Evolutionary conservation across 331 rosid genomes (phyloP), one percentile per base, ranked within the genome.

Genomic region (Dryas integrifolia): DNA sequence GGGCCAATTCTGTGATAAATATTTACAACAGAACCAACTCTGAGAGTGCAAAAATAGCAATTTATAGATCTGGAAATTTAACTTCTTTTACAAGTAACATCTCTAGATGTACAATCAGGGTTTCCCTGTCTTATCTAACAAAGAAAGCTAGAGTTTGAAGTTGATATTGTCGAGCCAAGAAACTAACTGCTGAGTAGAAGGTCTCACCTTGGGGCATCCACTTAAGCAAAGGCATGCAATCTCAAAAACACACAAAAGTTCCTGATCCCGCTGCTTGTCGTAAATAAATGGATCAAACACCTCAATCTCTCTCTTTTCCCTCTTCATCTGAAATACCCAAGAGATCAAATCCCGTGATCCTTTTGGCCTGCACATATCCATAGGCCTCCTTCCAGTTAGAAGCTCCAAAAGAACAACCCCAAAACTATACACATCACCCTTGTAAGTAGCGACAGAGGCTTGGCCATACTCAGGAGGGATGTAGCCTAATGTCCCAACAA

Each of bases 251-350:
- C 65, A 48, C 60, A 35, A 13, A 65, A 83, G 64, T 39, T 76
- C 87, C 59, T 58, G 63, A 9, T 69, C 80, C 26, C 56, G 49
- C 40, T 80, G 67, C 75, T 80, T 80, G 59, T 80, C 79, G 38
- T 70, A 77, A 73, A 83, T 65, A 58, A 76, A 61, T 6, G 78
- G 80, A 64, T 80, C 87, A 72, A 83, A 83, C 30, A 83, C 80
- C 79, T 73, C 84, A 16, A 35, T 63, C 59, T 63, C 80, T 52
- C 58, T 67, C 47, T 58, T 76, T 72, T 83, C 87, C 41, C 26
- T 76, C 75, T 76, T 83, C 87, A 83, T 83, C 79, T 80, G 82
- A 80, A 73, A 73, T 61, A 70, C 82, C 87, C 82, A 80, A 7
- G 87, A 80, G 68, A 83, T 80, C 67, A 83, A 61, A 73, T 83